Conservation (phyloP, 2,329 filamentous ascomycete genomes). For the Aphanoascus verrucosus region DNA sequence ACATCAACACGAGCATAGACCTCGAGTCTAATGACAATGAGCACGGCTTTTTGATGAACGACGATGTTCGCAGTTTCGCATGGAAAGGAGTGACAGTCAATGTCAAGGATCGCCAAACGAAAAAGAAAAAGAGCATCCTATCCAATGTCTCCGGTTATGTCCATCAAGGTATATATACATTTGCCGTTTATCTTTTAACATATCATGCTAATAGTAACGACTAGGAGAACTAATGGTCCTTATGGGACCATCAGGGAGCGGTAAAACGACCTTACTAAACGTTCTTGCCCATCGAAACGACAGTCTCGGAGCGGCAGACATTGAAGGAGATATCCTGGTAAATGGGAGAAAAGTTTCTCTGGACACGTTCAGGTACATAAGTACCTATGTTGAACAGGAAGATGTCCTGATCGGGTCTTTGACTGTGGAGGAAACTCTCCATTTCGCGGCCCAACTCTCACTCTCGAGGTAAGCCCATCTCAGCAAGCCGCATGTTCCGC, state of each 20-base stretch:
- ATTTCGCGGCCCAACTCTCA: conserved; percentile 63
- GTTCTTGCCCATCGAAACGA: conserved; percentile 56
- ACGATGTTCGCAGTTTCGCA: conserved; percentile 51
- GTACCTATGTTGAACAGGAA: conserved; percentile 76
- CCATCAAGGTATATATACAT: conserved; percentile 42
- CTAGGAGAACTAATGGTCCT: conserved; percentile 62
- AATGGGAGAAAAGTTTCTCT: conserved; percentile 51
- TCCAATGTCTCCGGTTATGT: conserved; percentile 53
- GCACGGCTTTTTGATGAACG: conserved; percentile 41
- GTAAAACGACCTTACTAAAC: conserved; percentile 78
- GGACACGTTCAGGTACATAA: conserved; percentile 52
- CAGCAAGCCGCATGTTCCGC: not conserved
- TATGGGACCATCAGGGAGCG: conserved; percentile 65
- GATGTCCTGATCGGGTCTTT: conserved; percentile 72
- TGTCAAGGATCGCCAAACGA: conserved; percentile 60
- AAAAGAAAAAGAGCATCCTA: conserved; percentile 53
- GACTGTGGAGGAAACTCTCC: conserved; percentile 67
- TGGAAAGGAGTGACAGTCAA: conserved; percentile 60
- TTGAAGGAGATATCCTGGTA: conserved; percentile 47
- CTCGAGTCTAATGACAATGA: conserved; percentile 22
- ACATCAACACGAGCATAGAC: conserved; percentile 16
- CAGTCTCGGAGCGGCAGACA: conserved; percentile 41
- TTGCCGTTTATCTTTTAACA: not conserved
- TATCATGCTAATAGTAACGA: conserved; percentile 2
- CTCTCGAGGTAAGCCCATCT: conserved; percentile 39